Conservation (phyloP, 2,329 filamentous ascomycete genomes). For the Microcyclosporella mali region DNA sequence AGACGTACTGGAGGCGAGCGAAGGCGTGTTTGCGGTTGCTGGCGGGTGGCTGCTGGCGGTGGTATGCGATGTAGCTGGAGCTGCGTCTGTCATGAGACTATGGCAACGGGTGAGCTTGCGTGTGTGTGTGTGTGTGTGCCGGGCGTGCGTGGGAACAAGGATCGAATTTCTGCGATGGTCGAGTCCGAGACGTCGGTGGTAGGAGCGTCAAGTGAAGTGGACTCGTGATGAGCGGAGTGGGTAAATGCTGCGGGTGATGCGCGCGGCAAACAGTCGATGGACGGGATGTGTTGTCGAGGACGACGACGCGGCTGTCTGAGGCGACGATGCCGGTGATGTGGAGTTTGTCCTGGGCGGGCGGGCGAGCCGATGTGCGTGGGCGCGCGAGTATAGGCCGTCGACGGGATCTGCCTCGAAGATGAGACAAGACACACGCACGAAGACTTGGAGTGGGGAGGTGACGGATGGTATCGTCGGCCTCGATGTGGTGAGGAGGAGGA, state of each 20-base stretch:
- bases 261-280: background rate
- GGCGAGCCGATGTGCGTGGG: background rate
- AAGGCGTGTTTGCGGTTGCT: slow-evolving; percentile 40
- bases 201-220: too few species aligned
- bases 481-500: too few species aligned
- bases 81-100: slow-evolving; percentile 58
- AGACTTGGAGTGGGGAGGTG: too few species aligned
- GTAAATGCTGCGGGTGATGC: too few species aligned
- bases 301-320: slow-evolving; percentile 1
- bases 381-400: background rate
- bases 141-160: too few species aligned
- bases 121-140: slow-evolving; percentile 1
- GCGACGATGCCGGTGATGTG: background rate
- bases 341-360: too few species aligned
- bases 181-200: too few species aligned
- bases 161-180: too few species aligned
- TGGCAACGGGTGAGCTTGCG: slow-evolving; percentile 12
- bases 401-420: slow-evolving; percentile 1
- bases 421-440: too few species aligned
- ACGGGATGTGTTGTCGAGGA: background rate
- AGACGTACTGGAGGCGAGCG: slow-evolving; percentile 46
- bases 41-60: slow-evolving; percentile 41
- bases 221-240: background rate
- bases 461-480: too few species aligned
- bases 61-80: slow-evolving; percentile 42